These are phyloP conservation scores for Adansonia madagascariensis DNA, from an alignment of 441 rosid genomes.

Conservation along the genomic window DNA sequence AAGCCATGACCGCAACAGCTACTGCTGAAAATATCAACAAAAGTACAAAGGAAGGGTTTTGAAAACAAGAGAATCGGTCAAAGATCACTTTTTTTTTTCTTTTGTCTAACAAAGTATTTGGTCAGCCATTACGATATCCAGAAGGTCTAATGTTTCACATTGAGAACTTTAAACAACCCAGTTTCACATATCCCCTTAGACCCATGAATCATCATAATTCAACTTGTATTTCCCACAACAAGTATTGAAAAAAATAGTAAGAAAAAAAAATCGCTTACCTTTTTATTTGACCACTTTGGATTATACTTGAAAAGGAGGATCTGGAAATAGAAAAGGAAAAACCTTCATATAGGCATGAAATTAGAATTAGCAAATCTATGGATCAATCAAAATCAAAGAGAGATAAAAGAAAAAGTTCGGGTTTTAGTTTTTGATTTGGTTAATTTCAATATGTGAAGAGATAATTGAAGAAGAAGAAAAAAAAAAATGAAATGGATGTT, in stretches of 20 bases:
- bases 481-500: conserved; percentile 1
- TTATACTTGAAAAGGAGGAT: conserved; percentile 31
- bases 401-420: conserved; percentile 24
- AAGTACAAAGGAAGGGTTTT: conserved; percentile 22
- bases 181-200: conserved; percentile 21
- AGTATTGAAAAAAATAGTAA: background rate
- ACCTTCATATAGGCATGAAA: conserved; percentile 29
- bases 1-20: conserved; percentile 28
- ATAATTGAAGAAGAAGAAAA: conserved; percentile 25
- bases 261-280: conserved; percentile 31
- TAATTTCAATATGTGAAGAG: conserved; percentile 20
- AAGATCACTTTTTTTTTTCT: conserved; percentile 33
- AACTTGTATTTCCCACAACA: conserved; percentile 20
- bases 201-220: conserved; percentile 30
- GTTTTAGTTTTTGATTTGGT: background rate
- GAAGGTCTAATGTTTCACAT: conserved; percentile 42
- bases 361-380: conserved; percentile 56
- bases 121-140: conserved; percentile 40
- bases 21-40: conserved; percentile 32
- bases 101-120: conserved; percentile 24
- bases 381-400: conserved; percentile 44
- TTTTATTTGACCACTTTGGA: conserved; percentile 28
- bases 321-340: conserved; percentile 28
- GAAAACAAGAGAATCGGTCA: conserved; percentile 37
- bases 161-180: conserved; percentile 28